Percentiles rank a stretch among this genome's conserved stretches.
phyloP scores from a whole-genome alignment of 345 rosid species.

The Brassica carinata region DNA sequence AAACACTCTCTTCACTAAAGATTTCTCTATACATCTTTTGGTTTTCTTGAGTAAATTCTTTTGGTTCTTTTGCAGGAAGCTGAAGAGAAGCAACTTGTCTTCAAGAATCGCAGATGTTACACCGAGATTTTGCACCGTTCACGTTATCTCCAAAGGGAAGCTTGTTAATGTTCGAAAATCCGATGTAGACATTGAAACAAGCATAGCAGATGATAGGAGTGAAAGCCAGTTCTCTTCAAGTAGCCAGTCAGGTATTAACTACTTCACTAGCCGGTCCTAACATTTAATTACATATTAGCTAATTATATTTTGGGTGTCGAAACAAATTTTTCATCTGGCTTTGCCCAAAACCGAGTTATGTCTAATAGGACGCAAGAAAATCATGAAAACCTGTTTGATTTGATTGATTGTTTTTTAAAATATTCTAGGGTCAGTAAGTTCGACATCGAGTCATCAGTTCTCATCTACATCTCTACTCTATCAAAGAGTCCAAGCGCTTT shows the following conservation, averaged over 20 bases:
- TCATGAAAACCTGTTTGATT: not conserved
- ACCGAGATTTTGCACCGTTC: constrained; percentile 75
- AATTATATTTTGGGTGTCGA: not conserved
- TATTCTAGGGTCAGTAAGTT: constrained; percentile 40
- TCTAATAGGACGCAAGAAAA: not conserved
- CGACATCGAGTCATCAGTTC: constrained; percentile 45
- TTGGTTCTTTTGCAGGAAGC: constrained; percentile 31
- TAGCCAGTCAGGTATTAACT: constrained; percentile 50
- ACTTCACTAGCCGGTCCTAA: not conserved
- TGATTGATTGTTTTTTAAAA: not conserved
- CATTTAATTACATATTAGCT: not conserved
- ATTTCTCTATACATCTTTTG: not conserved
- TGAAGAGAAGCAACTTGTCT: constrained; percentile 51
- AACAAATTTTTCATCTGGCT: not conserved
- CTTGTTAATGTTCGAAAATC: constrained; percentile 71
- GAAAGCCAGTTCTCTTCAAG: constrained; percentile 43
- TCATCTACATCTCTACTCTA: constrained; percentile 53
- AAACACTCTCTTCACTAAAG: not conserved
- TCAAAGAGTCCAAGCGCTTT: constrained; percentile 71
- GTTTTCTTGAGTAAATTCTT: not conserved
- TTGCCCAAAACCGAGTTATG: not conserved
- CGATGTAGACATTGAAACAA: constrained; percentile 52
- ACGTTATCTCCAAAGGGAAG: constrained; percentile 74
- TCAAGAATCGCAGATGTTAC: constrained; percentile 57
- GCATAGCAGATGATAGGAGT: constrained; percentile 58